Evolutionary conservation across 2,329 filamentous ascomycete genomes (phyloP).

Genomic region (Aspergillus carbonarius): DNA sequence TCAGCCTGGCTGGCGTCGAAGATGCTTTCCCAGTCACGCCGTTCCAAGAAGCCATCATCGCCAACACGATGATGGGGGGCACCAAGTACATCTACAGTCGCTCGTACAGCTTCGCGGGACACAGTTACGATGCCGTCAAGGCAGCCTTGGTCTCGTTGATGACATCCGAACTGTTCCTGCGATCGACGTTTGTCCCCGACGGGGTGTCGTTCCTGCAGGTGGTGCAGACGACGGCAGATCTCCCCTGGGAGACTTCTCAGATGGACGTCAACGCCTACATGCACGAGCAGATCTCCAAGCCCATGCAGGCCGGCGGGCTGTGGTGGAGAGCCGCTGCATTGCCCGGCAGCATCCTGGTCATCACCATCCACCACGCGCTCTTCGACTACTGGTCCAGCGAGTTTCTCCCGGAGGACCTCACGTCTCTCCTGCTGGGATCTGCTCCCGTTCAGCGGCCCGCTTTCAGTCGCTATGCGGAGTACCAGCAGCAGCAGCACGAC

Average conservation of each 20-base stretch:
- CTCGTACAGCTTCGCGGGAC: not conserved
- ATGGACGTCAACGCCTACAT: not conserved
- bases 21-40: not conserved
- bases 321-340: not conserved
- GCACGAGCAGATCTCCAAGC: not conserved
- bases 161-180: not conserved
- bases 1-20: not conserved
- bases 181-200: not conserved
- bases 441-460: not conserved
- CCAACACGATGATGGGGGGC: not conserved
- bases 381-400: not conserved
- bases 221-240: not conserved
- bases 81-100: not conserved
- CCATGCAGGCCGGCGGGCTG: not conserved
- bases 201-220: not conserved
- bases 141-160: not conserved
- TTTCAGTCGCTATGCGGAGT: conserved; percentile 4
- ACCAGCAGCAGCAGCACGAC: not conserved
- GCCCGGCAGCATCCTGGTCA: not conserved
- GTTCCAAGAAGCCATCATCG: not conserved
- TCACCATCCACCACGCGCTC: not conserved
- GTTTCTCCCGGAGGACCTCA: conserved; percentile 1
- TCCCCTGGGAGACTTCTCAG: conserved; percentile 3
- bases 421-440: not conserved
- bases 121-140: not conserved